Percentiles rank a stretch among this genome's conserved stretches.
These are phyloP conservation scores for Glycine latifolia DNA, from an alignment of 306 rosid species.

Conservation along the genomic window DNA sequence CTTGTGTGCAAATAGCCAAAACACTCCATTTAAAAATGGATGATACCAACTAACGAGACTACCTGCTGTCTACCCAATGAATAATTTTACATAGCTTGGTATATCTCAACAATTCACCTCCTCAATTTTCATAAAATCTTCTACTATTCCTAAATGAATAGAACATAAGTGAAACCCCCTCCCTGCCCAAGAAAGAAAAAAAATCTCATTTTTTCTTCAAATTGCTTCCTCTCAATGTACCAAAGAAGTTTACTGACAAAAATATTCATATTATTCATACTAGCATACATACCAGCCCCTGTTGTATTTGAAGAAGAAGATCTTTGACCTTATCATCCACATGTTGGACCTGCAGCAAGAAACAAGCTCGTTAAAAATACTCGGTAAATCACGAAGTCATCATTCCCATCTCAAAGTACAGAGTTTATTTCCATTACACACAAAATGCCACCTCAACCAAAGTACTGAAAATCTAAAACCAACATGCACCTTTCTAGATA, in stretches of 20 bases:
- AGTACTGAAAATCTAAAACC: too few species aligned
- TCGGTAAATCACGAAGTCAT: not conserved
- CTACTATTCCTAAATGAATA: not conserved
- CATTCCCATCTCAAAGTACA: constrained; percentile 9
- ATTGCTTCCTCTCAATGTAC: constrained; percentile 6
- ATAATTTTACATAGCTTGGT: not conserved
- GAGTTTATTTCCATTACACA: not conserved
- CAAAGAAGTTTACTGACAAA: not conserved
- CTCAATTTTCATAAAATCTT: not conserved
- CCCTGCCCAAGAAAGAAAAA: not conserved
- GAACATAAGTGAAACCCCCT: not conserved
- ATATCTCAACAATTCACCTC: constrained; percentile 1
- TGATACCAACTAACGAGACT: not conserved
- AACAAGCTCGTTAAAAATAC: not conserved
- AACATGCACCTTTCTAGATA: constrained; percentile 68
- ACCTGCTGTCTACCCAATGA: not conserved
- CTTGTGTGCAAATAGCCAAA: not conserved
- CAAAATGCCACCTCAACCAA: too few species aligned
- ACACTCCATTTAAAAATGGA: not conserved
- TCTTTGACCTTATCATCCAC: constrained; percentile 78
- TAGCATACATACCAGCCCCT: constrained; percentile 68
- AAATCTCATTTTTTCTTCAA: not conserved
- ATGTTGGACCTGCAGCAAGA: constrained; percentile 62
- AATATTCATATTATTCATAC: constrained; percentile 18
- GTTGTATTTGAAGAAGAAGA: constrained; percentile 69